Evolutionary conservation across 768 basidiomycete species (phyloP), one percentile per base, ranked within the genome.

Genomic region (Russula compacta): DNA sequence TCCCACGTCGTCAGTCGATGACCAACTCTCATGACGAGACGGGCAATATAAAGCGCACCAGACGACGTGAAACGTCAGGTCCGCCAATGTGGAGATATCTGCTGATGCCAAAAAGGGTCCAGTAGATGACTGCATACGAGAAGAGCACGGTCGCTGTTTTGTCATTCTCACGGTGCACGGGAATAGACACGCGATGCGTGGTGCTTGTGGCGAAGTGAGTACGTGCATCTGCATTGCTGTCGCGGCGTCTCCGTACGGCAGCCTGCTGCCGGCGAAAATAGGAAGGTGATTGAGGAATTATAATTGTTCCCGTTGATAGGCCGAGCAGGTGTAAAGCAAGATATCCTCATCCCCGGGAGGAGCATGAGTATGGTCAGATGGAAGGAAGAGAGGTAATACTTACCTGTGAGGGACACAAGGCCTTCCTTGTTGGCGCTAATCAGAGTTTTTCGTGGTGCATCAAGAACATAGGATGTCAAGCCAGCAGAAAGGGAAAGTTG

Each of bases 351-450:
- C 29, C 43, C 55, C 35, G 36, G 43, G 38, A 60, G 48, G 42
- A 48, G 33, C 49, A 55, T 53, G 14, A 56, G 19, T 4, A 43
- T 21, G 15, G 36, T 24, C 42, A 11, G 21, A 29, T 15, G n/a
- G n/a, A n/a, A 6, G 19, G 17, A 29, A 7, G 19, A 39, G 8
- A 21, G 11, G 4, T 14, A 19, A 24, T 4, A 55, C 73, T 59
- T 57, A 87, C 89, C 92, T 57, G 82, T 72, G 19, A 95, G 77
- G 1, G 90, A 93, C 36, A 87, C 77, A 21, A 99, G 69, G 0
- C 97, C 97, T 71, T 99, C 97, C 69, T 97, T 97, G 76, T 99
- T 98, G 19, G 83, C 80, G 38, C 81, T 84, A 38, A 98, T 65
- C 4, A 95, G 50, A 38, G 79, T 78, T 10, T 73, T 75, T 8